Evolutionary conservation across 805 yeast genomes (phyloP).

Genomic region (Isabelozyma heimii): DNA sequence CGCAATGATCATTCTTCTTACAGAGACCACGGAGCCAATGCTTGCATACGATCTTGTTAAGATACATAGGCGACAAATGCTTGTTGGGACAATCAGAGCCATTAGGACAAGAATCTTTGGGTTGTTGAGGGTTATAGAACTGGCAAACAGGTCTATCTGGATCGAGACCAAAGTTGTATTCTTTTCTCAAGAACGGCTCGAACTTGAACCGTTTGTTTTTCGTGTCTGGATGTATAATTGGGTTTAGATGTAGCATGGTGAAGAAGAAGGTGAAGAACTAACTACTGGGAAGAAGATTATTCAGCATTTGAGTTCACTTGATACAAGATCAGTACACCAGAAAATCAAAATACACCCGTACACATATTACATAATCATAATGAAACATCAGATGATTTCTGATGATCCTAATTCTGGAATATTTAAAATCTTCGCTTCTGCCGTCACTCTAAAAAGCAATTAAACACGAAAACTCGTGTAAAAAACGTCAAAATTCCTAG

Average conservation of each 20-base stretch:
- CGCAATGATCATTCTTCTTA: slow-evolving; percentile 95
- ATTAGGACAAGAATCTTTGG: slow-evolving; percentile 71
- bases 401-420: neutral
- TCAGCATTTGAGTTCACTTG: neutral
- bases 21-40: slow-evolving; percentile 98
- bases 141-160: slow-evolving; percentile 90
- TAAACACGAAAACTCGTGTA: neutral
- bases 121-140: slow-evolving; percentile 51
- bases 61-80: slow-evolving; percentile 60
- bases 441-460: too few relatives aligned
- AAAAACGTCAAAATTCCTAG: neutral
- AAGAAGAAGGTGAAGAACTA: neutral
- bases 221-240: slow-evolving; percentile 41
- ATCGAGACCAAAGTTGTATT: slow-evolving; percentile 77
- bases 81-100: slow-evolving; percentile 86
- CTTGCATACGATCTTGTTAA: slow-evolving; percentile 79
- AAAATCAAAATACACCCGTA: neutral
- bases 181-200: slow-evolving; percentile 78
- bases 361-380: neutral
- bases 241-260: slow-evolving; percentile 35
- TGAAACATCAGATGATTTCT: neutral
- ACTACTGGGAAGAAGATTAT: neutral
- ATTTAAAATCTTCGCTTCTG: neutral
- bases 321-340: neutral
- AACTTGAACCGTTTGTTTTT: slow-evolving; percentile 51